These are phyloP conservation scores for Penicillium sp. DNA, from an alignment of 2,329 filamentous ascomycete genomes.

Conservation along the genomic window DNA sequence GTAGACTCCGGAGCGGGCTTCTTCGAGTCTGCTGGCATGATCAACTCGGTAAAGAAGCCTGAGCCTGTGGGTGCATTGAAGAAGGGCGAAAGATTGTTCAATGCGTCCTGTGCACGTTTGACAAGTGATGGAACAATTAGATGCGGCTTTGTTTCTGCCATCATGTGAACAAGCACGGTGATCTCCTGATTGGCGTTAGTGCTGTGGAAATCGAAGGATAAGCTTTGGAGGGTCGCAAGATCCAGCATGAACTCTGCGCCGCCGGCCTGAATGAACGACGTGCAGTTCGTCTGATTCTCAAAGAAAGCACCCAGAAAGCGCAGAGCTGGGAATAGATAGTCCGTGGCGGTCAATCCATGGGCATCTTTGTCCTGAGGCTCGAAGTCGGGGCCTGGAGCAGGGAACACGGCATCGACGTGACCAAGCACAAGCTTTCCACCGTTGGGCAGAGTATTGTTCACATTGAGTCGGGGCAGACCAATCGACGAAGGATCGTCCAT, in stretches of 20 bases:
- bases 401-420: constrained; percentile 29
- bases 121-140: constrained; percentile 80
- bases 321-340: constrained; percentile 74
- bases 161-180: constrained; percentile 70
- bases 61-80: constrained; percentile 52
- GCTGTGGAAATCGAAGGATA: constrained; percentile 72
- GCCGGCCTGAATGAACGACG: constrained; percentile 72
- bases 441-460: constrained; percentile 35
- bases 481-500: constrained; percentile 25
- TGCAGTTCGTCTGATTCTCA: constrained; percentile 70
- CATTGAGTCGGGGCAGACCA: constrained; percentile 31
- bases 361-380: constrained; percentile 53
- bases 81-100: constrained; percentile 69
- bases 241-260: constrained; percentile 84
- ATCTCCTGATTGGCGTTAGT: constrained; percentile 69
- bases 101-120: constrained; percentile 68
- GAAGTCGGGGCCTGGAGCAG: constrained; percentile 24
- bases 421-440: constrained; percentile 37
- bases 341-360: constrained; percentile 57
- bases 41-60: constrained; percentile 72
- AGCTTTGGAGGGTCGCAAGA: constrained; percentile 76
- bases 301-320: constrained; percentile 79
- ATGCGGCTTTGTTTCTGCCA: constrained; percentile 79
- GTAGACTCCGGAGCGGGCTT: constrained; percentile 31
- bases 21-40: constrained; percentile 36